Evolutionary conservation across 2,329 filamentous ascomycete species (phyloP), one percentile per base, ranked within the genome.

Genomic region (Penicillium fuscoglaucum): DNA sequence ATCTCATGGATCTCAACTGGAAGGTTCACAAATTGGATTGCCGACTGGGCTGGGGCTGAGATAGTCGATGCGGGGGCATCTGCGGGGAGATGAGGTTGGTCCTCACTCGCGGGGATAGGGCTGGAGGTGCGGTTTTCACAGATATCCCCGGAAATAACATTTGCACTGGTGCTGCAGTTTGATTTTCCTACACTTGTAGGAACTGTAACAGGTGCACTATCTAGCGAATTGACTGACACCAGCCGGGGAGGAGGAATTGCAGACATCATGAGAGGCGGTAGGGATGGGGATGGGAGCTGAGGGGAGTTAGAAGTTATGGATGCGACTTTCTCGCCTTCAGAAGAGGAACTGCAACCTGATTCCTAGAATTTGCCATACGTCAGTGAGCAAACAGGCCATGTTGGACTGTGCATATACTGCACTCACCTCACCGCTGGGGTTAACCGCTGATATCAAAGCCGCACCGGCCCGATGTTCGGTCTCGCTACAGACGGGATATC

Each of bases 1-100:
- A 83, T 84, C 66, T 90, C 87, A 69, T 90, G 87, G 13, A 91
- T 88, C 71, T 91, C 88, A 55, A 83, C 81, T 1, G 89, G 88
- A 1, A 90, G 76, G 61, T 84, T 65, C 44, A 70, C 61, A 41
- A 76, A 72, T 7, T 59, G 63, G 10, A 68, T 46, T 26, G 59
- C 61, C 15, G 63, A 33, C 44, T 49, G 43, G 29, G 24, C 24
- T 3, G 26, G 39, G 9, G 21, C 40, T 15, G 47, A 28, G 26
- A 31, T 41, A 41, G 48, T 29, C 6, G 19, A 45, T 45, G 54
- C n/a, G 29, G 31, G 31, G 21, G 24, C 13, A 15, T n/a, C 8
- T 35, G 37, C 53, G 28, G 37, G 39, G 53, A n/a, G 19, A 43
- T n/a, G 37, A 31, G 28, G 43, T 52, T 43, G 49, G 26, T 21